These are phyloP conservation scores for Marchantia polymorpha DNA, from an alignment of 225 moss, liverwort and hornwort genomes.

Conservation along the genomic window DNA sequence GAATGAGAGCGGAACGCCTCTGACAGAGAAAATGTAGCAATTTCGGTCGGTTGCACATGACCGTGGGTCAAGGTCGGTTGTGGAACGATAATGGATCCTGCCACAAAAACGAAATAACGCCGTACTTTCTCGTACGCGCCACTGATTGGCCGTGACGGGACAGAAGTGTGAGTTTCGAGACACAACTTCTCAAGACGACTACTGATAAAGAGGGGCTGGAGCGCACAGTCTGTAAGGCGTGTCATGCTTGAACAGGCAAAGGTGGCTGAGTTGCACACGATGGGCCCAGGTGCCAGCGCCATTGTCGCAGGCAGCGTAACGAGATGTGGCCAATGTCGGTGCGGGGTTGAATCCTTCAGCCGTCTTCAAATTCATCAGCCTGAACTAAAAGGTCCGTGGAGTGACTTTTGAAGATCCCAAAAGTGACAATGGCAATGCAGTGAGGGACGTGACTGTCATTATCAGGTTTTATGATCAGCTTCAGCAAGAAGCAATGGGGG, in stretches of 20 bases:
- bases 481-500: too few species aligned
- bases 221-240: not conserved
- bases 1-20: not conserved
- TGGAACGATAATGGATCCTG: not conserved
- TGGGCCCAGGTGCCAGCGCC: too few species aligned
- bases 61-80: not conserved
- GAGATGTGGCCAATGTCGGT: too few species aligned
- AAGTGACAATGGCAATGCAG: too few species aligned
- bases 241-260: not conserved
- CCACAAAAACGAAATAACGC: not conserved
- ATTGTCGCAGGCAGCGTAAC: too few species aligned
- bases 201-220: not conserved
- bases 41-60: not conserved
- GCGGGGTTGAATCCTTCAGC: too few species aligned
- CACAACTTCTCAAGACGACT: not conserved
- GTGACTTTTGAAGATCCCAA: too few species aligned
- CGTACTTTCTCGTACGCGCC: not conserved
- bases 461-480: too few species aligned
- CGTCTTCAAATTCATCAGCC: too few species aligned
- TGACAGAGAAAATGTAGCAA: not conserved
- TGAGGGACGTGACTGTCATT: too few species aligned
- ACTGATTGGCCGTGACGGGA: not conserved
- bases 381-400: too few species aligned
- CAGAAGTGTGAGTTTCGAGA: not conserved
- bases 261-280: too few species aligned